Conservation (phyloP, 768 basidiomycete genomes). For the Heimioporus sp. region DNA sequence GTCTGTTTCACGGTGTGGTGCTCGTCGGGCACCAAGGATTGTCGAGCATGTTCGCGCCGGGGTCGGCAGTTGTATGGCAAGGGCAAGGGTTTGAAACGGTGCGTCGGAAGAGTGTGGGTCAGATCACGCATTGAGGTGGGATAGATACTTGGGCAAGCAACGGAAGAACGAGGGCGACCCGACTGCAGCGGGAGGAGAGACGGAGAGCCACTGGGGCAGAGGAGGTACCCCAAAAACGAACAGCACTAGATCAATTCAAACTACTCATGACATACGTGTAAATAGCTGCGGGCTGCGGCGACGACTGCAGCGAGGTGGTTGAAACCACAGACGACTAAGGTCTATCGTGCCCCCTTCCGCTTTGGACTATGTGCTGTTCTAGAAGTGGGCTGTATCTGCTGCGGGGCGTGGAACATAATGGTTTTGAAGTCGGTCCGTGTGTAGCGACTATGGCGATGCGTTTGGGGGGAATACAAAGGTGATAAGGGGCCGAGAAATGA, state of each 20-base stretch:
- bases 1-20: conserved; percentile 85
- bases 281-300: conserved; percentile 10
- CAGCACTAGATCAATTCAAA: conserved; percentile 37
- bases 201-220: conserved; percentile 33
- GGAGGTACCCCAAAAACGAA: conserved; percentile 27
- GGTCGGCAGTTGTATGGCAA: conserved; percentile 86
- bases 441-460: conserved; percentile 65
- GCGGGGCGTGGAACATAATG: conserved; percentile 53
- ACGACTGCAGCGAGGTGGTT: conserved; percentile 41
- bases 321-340: conserved; percentile 53
- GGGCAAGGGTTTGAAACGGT: conserved; percentile 82
- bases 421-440: conserved; percentile 58
- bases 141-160: conserved; percentile 78
- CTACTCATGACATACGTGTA: conserved; percentile 11
- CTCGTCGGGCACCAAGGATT: conserved; percentile 81
- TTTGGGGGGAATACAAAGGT: conserved; percentile 44
- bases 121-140: no score
- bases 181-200: conserved; percentile 51
- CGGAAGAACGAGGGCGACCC: conserved; percentile 95
- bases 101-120: no score
- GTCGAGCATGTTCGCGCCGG: conserved; percentile 86
- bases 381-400: conserved; percentile 37
- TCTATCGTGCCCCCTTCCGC: conserved; percentile 59
- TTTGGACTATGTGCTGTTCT: conserved; percentile 40
- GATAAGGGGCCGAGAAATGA: conserved; percentile 48